Conservation (phyloP, 306 rosid species). For the Malus sylvestris region DNA sequence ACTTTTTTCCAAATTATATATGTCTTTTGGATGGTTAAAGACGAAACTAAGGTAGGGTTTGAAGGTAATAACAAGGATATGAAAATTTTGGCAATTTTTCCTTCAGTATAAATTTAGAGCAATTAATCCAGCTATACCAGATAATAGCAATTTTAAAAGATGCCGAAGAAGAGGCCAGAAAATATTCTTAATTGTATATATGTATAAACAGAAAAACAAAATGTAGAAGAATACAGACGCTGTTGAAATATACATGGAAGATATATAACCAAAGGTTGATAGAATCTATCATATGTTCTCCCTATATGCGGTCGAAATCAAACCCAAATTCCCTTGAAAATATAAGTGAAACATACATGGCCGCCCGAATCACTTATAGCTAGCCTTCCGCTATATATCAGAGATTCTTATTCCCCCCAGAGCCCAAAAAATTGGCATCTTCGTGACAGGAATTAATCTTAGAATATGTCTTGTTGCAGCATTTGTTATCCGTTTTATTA, state of each 20-base stretch:
- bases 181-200: too few relatives aligned
- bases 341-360: background rate
- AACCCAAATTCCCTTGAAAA: background rate
- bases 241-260: background rate
- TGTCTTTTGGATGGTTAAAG: too few relatives aligned
- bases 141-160: too few relatives aligned
- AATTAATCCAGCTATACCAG: too few relatives aligned
- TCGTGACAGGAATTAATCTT: background rate
- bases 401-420: background rate
- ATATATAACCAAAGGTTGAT: background rate
- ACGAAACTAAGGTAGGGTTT: too few relatives aligned
- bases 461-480: background rate
- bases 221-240: background rate
- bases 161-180: background rate
- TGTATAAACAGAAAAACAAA: background rate
- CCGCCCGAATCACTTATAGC: background rate
- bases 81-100: too few relatives aligned
- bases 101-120: too few relatives aligned
- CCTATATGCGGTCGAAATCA: background rate
- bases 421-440: background rate
- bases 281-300: background rate
- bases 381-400: background rate
- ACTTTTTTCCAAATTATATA: too few relatives aligned
- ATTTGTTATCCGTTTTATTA: background rate
- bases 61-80: too few relatives aligned